phyloP scores from a whole-genome alignment of 1,284 basidiomycete species.

The Marasmius tenuissimus region DNA sequence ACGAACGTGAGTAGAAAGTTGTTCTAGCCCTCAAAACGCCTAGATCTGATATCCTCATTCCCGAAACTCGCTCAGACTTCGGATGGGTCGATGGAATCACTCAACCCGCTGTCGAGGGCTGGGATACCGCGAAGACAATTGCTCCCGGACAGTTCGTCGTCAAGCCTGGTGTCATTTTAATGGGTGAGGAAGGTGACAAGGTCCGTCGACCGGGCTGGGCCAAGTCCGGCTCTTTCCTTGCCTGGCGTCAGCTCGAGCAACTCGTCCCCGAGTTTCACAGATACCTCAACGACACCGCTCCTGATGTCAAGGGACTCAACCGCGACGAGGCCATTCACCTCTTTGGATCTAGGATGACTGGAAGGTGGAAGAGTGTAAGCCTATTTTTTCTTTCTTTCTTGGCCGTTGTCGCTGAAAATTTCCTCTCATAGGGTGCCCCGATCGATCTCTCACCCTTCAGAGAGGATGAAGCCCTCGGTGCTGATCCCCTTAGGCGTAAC shows the following conservation, averaged over 20 bases:
- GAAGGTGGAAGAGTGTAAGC: constrained; percentile 30
- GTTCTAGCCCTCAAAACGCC: not conserved
- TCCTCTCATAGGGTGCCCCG: too few species aligned
- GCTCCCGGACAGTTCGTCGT: constrained; percentile 5
- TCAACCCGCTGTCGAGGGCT: not conserved
- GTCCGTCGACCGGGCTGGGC: constrained; percentile 20
- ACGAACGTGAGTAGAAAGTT: not conserved
- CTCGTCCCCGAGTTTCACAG: constrained; percentile 23
- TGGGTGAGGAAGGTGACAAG: constrained; percentile 23
- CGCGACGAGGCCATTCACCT: constrained; percentile 19
- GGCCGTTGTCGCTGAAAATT: too few species aligned
- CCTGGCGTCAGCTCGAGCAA: constrained; percentile 22
- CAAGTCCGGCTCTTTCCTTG: constrained; percentile 25
- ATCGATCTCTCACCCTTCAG: constrained; percentile 16
- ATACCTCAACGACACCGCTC: constrained; percentile 23
- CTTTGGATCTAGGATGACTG: constrained; percentile 28
- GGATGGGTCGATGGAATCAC: not conserved
- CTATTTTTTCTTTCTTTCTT: too few species aligned
- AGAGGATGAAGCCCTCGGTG: constrained; percentile 31
- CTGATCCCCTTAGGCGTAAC: constrained; percentile 33
- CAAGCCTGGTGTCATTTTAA: constrained; percentile 19
- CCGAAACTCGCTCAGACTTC: not conserved
- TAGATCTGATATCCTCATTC: not conserved
- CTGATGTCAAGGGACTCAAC: constrained; percentile 14
- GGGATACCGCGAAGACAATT: not conserved